Base-by-base conservation (phyloP, 306 rosid species). In the Chamaecrista fasciculata region DNA sequence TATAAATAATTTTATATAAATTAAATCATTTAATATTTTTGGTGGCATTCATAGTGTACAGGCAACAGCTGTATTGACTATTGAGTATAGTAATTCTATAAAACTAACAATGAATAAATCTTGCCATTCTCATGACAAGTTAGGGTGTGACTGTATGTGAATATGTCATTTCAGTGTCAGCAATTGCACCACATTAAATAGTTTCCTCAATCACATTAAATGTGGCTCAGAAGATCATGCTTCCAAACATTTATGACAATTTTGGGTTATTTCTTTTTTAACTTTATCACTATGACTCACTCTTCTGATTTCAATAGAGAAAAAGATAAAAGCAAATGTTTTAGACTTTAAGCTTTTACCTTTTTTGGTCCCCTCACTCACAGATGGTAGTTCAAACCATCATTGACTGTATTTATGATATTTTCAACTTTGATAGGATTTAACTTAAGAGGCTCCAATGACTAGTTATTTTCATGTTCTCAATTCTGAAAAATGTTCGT, bases 301-400 rank as follows among this genome's bases (percentile, higher is more conserved):
- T 33, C 6, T 33, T 33, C 4, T 33, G 6, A 33, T 4, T 33
- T 33, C 36, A 46, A 16, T n/a, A n/a, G 24, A 8, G 25, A 28
- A 28, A 52, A 24, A 52, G 12, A 29, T 11, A 3, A 33, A 33
- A 33, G 4, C 4, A 11, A 16, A 70, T 52, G 31, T 26, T 10
- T 16, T 8, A 28, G 9, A n/a, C n/a, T n/a, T n/a, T n/a, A n/a
- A n/a, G n/a, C n/a, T n/a, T n/a, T n/a, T n/a, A n/a, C n/a, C n/a
- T n/a, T n/a, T n/a, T n/a, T n/a, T n/a, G 69, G 62, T 37, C 62
- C 69, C 60, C 43, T 29, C 26, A 29, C 29, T 18, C 28, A 2
- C 71, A 53, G 66, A 42, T n/a, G 78, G 67, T 34, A 57, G 78
- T 23, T 66, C 51, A 46, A 65, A 19, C 31, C 37, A 44, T 65